Conservation (phyloP, 2,329 filamentous ascomycete species). For the Fusarium bulbicola region DNA sequence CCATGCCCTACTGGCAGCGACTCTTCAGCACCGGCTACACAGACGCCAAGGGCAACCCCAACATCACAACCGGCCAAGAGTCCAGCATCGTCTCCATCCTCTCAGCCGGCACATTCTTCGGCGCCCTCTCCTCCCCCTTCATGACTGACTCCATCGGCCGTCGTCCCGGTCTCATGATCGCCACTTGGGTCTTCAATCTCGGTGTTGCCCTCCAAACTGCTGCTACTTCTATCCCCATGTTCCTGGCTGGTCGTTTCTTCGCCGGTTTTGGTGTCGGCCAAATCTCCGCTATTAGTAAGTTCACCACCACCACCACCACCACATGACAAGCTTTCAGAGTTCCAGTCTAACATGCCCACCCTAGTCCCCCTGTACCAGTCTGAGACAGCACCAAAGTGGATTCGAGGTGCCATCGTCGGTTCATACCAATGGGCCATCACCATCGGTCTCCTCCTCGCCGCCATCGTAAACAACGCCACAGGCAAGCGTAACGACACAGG, state of each 20-base stretch:
- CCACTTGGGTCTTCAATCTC: constrained; percentile 70
- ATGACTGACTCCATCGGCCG: constrained; percentile 74
- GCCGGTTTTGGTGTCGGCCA: constrained; percentile 79
- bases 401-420: constrained; percentile 75
- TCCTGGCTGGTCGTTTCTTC: constrained; percentile 77
- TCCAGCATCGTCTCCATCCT: constrained; percentile 78
- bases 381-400: constrained; percentile 77
- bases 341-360: background rate
- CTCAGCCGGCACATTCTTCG: constrained; percentile 84
- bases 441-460: constrained; percentile 72
- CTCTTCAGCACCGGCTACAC: constrained; percentile 44
- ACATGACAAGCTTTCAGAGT: background rate
- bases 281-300: constrained; percentile 71
- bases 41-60: constrained; percentile 38
- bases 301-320: too few relatives aligned
- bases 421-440: constrained; percentile 77
- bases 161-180: constrained; percentile 68
- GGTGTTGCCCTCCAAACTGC: constrained; percentile 74
- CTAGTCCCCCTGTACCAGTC: constrained; percentile 76
- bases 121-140: constrained; percentile 69
- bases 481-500: constrained; percentile 61
- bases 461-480: constrained; percentile 72
- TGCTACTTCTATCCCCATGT: constrained; percentile 67
- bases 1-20: constrained; percentile 57
- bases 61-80: constrained; percentile 61